Evolutionary conservation across 768 basidiomycete species (phyloP).

Genomic region (Tubosaeta sp.): DNA sequence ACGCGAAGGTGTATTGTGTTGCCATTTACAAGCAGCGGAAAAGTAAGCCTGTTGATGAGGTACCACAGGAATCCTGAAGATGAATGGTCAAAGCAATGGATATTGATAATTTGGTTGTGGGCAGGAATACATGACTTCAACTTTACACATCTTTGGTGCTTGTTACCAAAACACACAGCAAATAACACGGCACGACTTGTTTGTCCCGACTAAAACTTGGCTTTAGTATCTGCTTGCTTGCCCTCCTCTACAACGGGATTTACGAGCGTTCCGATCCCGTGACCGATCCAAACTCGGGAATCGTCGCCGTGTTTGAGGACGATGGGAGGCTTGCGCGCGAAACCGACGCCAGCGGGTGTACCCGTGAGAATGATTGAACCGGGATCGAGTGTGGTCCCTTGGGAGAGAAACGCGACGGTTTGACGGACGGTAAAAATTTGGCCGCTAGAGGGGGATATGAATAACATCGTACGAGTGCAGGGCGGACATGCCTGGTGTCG

Average conservation of each 20-base stretch:
- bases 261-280: conserved; percentile 74
- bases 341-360: conserved; percentile 80
- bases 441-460: conserved; percentile 42
- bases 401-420: conserved; percentile 77
- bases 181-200: background rate
- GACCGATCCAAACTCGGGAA: conserved; percentile 62
- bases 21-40: no score
- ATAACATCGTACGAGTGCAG: background rate
- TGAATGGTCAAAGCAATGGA: no score
- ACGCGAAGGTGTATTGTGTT: no score
- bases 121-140: no score
- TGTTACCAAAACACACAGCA: no score
- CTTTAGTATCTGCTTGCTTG: conserved; percentile 32
- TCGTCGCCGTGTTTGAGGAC: conserved; percentile 73
- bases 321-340: conserved; percentile 63
- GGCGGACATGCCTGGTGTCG: conserved; percentile 53
- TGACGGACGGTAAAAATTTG: conserved; percentile 79
- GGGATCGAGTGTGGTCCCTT: conserved; percentile 77
- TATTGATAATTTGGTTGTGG: no score
- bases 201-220: conserved; percentile 37
- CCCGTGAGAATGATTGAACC: conserved; percentile 83
- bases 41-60: no score
- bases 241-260: conserved; percentile 76
- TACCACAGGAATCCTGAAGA: no score
- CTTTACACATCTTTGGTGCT: no score